Evolutionary conservation across 768 basidiomycete genomes (phyloP), one percentile per base, ranked within the genome.

Genomic region (Mycena sanguinolenta): DNA sequence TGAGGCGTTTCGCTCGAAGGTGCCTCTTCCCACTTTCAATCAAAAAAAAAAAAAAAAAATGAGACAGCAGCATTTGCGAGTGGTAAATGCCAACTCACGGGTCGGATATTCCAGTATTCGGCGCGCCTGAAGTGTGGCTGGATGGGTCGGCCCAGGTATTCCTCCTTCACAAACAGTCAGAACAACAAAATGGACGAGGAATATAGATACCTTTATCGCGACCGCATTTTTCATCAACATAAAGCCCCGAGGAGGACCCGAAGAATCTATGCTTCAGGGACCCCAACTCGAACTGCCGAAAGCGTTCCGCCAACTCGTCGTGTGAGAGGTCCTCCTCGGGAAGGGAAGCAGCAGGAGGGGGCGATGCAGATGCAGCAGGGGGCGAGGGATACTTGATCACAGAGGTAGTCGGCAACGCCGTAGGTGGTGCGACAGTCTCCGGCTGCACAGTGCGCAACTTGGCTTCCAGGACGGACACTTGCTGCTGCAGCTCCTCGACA

Each of bases 211-310:
- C 75, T 85, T 87, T 38, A 86, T 73, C 58, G 80, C 77, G 28
- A 84, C 79, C 2, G 85, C 87, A 67, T 81, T 75, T 64, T 80
- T 81, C 23, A 83, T 76, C 52, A 87, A 81, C 80, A 84, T 84
- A 42, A 85, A 79, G 21, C 81, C n/a, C 77, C 71, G 86, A 86
- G 23, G 84, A 81, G 49, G 79, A 79, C 16, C 86, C 85, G 74
- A 84, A 86, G 69, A 85, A 87, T 28, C 80, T 77, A 54, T 81
- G 74, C 36, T 82, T 79, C 16, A 79, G 63, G 3, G 77, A 57
- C 13, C 77, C 65, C 17, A 84, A 50, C 17, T 77, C 76, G 32
- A 85, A 73, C 12, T 70, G 71, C 28, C 75, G 72, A 23, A 84
- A 71, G 14, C 82, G 76, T 63, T 82, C 79, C 10, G 79, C 67